Evolutionary conservation across 2,329 filamentous ascomycete species (phyloP), one percentile per base, ranked within the genome.

Genomic region (Cladosporium sp.): DNA sequence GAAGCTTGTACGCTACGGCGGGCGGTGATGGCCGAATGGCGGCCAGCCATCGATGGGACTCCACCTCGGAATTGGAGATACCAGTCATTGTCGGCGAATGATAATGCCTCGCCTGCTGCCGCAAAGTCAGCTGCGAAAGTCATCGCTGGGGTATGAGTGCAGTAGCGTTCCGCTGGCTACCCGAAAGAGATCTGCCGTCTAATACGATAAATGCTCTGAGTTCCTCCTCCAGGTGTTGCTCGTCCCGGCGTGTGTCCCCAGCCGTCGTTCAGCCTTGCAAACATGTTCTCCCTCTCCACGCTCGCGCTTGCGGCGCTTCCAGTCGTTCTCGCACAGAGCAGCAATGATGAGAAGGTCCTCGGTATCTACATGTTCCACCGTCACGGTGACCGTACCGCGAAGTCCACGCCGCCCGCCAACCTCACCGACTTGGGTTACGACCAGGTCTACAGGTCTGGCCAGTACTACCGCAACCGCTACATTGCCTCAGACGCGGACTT

Each of bases 361-460:
- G 92, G 91, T 55, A 86, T 88, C 47, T 94, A 92, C 74, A 86
- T 96, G 74, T 96, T 95, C 63, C 86, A 90, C 66, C 88, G 92
- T 47, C 92, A 97, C 76, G 92, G 92, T 59, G 92, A 97, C 74
- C 86, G 92, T 58, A 93, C 91, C 0, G 77, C 90, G 63, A 96
- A 96, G 77, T 80, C 84, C 17, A 85, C 84, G 63, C 79, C 85
- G 47, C 88, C 88, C 12, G 85, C 89, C 28, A 82, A 82, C 64
- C 76, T 97, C 71, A 96, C 92, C 12, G 82, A 88, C 60, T 82
- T 96, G 54, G 92, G 92, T 34, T 91, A 92, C 70, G 76, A 82
- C 50, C 81, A 97, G 76, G 85, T 92, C 65, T 88, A 85, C 74
- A 78, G 80, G 49, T 87, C 88, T 0, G 92, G 90, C 61, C 73